Percentiles rank a stretch among this genome's conserved stretches.
Conservation (phyloP, 2,329 filamentous ascomycete genomes). For the Ceratocystis albifundus region DNA sequence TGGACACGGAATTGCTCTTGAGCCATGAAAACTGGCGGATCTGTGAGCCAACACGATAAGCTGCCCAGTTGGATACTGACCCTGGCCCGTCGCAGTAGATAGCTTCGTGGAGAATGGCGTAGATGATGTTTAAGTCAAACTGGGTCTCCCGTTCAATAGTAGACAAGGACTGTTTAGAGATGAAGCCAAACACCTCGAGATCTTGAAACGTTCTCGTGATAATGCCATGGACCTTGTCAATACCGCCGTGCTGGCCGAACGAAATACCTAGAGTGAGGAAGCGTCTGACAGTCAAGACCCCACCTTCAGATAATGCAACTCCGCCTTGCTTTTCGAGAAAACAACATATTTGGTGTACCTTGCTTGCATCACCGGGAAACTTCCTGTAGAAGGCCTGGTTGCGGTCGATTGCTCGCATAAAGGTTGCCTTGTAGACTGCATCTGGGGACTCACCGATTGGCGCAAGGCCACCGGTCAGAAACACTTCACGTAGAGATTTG, state of each 20-base stretch:
- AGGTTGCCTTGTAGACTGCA: conserved; percentile 63
- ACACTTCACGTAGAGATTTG: conserved; percentile 67
- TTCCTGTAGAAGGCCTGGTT: conserved; percentile 75
- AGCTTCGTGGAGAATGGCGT: conserved; percentile 76
- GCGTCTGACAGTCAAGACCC: conserved; percentile 57
- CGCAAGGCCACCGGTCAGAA: conserved; percentile 72
- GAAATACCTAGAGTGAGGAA: conserved; percentile 67
- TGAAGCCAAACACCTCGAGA: conserved; percentile 60
- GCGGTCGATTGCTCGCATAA: conserved; percentile 52
- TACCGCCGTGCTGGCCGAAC: conserved; percentile 68
- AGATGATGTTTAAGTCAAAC: conserved; percentile 70
- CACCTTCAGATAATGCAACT: conserved; percentile 58
- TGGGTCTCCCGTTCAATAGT: conserved; percentile 54
- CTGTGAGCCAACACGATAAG: conserved; percentile 48
- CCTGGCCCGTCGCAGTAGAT: conserved; percentile 66
- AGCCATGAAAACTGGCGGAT: conserved; percentile 44
- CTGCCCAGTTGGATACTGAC: conserved; percentile 61
- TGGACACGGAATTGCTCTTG: conserved; percentile 28
- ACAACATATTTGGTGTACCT: conserved; percentile 53
- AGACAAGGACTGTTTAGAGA: conserved; percentile 60
- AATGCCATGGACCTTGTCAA: conserved; percentile 63
- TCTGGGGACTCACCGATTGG: conserved; percentile 62
- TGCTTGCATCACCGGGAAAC: conserved; percentile 65
- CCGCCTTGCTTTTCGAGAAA: conserved; percentile 45
- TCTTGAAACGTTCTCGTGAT: conserved; percentile 61